Evolutionary conservation across 169 alveolate genomes (phyloP).

Genomic region (Plasmodium falciparum): DNA sequence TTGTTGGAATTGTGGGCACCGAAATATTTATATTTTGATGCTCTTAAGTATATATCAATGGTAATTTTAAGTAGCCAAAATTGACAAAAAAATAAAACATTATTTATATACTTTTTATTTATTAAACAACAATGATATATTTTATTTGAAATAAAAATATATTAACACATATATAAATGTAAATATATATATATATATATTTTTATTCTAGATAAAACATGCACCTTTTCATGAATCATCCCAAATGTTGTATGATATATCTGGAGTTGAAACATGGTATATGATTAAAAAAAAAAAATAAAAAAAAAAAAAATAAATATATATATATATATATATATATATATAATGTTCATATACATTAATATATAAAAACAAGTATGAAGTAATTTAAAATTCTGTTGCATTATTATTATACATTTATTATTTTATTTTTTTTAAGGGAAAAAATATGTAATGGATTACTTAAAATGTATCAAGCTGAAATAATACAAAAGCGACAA

Average conservation of each 20-base stretch:
- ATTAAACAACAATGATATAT: no score
- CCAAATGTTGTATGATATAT: conserved; percentile 94
- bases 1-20: conserved; percentile 68
- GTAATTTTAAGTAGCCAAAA: conserved; percentile 5
- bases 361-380: background rate
- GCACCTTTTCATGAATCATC: conserved; percentile 90
- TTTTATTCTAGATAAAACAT: conserved; percentile 55
- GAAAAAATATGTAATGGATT: conserved; percentile 90
- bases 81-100: no score
- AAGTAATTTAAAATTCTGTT: background rate
- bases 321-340: background rate
- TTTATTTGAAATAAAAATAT: background rate
- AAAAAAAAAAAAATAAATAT: no score
- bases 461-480: conserved; percentile 94
- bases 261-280: conserved; percentile 88
- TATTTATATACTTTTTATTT: background rate
- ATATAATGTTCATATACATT: background rate
- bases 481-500: conserved; percentile 92
- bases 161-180: background rate
- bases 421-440: conserved; percentile 80
- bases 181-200: background rate
- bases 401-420: conserved; percentile 73
- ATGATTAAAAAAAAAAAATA: background rate
- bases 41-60: conserved; percentile 52
- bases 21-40: conserved; percentile 59